These are phyloP conservation scores for Urochloa ruziziensis DNA, from an alignment of 176 grass and related monocot species.

Conservation along the genomic window DNA sequence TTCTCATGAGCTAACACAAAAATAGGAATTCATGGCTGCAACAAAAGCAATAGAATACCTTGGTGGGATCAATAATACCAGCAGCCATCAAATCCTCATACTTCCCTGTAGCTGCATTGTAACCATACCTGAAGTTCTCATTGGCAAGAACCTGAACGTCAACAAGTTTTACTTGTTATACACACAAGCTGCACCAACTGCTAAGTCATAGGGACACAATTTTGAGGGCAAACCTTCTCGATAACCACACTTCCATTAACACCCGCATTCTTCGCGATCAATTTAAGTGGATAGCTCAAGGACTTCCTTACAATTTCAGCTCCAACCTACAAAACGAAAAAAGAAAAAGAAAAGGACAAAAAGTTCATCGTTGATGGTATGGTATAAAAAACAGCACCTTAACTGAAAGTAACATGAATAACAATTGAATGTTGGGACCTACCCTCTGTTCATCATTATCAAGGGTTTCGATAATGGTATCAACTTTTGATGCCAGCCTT, in stretches of 20 bases:
- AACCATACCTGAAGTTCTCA: conserved; percentile 74
- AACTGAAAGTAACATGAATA: not conserved
- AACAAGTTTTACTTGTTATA: not conserved
- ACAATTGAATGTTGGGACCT: not conserved
- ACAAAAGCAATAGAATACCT: conserved; percentile 34
- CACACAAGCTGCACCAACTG: not conserved
- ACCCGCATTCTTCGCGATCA: conserved; percentile 95
- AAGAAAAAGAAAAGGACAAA: not conserved
- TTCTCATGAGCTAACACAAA: not conserved
- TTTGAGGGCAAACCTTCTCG: conserved; percentile 61
- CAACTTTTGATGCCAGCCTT: conserved; percentile 79
- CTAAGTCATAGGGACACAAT: not conserved
- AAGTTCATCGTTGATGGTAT: not conserved
- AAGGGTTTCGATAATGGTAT: conserved; percentile 79
- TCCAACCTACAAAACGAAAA: conserved; percentile 52
- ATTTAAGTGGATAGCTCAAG: conserved; percentile 89
- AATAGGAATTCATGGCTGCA: not conserved
- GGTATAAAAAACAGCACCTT: not conserved
- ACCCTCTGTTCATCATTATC: conserved; percentile 99
- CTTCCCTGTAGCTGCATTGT: conserved; percentile 91
- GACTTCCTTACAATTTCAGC: conserved; percentile 89
- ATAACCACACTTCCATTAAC: conserved; percentile 87
- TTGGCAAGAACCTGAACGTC: conserved; percentile 62
- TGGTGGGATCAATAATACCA: conserved; percentile 97
- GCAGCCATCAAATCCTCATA: conserved; percentile 95